These are phyloP conservation scores for Coleophoma crateriformis DNA, from an alignment of 2,329 filamentous ascomycete genomes.

Conservation along the genomic window DNA sequence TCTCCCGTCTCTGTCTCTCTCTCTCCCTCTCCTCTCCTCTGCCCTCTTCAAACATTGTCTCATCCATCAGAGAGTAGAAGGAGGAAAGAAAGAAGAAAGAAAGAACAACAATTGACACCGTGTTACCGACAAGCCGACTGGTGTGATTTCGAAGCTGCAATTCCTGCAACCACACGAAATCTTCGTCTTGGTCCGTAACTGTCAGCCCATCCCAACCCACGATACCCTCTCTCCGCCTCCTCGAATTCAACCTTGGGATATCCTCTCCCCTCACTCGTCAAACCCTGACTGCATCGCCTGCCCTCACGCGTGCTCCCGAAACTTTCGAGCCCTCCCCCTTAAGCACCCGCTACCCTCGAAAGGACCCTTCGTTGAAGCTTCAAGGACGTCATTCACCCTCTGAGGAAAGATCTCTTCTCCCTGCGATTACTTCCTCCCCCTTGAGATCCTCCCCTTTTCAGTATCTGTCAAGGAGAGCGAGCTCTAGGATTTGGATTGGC, in stretches of 20 bases:
- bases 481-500: constrained; percentile 6
- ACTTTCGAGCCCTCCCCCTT: constrained; percentile 3
- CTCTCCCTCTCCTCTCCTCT: constrained; percentile 2
- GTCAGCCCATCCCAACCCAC: constrained; percentile 10
- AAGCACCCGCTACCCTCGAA: not conserved
- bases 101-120: constrained; percentile 13
- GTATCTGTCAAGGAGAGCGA: constrained; percentile 4
- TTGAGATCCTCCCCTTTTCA: not conserved
- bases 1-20: constrained; percentile 7
- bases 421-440: too few relatives aligned
- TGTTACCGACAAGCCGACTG: constrained; percentile 13
- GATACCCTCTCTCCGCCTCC: too few relatives aligned
- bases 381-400: constrained; percentile 8
- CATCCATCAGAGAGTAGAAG: constrained; percentile 5
- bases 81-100: constrained; percentile 9
- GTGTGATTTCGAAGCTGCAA: constrained; percentile 3
- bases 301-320: not conserved
- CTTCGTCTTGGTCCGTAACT: constrained; percentile 20
- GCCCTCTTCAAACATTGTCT: constrained; percentile 2
- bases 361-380: not conserved
- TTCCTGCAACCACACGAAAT: constrained; percentile 4
- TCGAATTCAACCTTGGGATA: too few relatives aligned
- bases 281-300: not conserved
- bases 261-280: not conserved
- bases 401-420: not conserved